Percentiles rank a stretch among this genome's conserved stretches.
These are phyloP conservation scores for Hyaloscypha finlandica DNA, from an alignment of 495 filamentous ascomycete species.

Conservation along the genomic window DNA sequence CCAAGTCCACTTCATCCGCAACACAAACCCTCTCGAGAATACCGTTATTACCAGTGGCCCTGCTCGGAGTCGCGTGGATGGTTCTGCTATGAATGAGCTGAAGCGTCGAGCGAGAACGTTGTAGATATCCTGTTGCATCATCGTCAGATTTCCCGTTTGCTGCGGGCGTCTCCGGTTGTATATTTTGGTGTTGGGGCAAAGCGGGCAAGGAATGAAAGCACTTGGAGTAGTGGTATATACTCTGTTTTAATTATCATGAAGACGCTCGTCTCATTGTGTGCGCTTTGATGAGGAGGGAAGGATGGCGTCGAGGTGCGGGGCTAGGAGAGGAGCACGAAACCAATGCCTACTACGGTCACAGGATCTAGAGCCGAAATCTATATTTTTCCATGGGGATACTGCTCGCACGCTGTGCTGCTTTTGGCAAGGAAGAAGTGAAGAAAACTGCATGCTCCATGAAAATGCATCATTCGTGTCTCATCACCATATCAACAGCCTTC, in stretches of 20 bases:
- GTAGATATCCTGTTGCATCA: slow-evolving; percentile 12
- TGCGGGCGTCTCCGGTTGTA: not conserved
- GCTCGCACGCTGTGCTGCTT: not conserved
- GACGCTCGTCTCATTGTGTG: not conserved
- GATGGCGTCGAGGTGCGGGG: not conserved
- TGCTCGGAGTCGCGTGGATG: slow-evolving; percentile 4
- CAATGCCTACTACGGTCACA: not conserved
- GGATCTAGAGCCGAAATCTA: not conserved
- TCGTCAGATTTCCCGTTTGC: too few species aligned
- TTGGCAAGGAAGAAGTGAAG: not conserved
- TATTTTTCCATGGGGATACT: not conserved
- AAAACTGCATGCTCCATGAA: not conserved
- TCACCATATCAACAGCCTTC: not conserved
- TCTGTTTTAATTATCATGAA: slow-evolving; percentile 13
- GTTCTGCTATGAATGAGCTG: not conserved
- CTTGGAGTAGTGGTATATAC: slow-evolving; percentile 11
- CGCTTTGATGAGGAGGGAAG: not conserved
- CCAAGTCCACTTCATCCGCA: slow-evolving; percentile 13
- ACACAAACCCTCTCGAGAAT: slow-evolving; percentile 14
- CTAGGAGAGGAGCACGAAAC: not conserved
- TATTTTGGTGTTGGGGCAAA: slow-evolving; percentile 9
- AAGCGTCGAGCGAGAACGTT: not conserved
- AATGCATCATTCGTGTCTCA: slow-evolving; percentile 9
- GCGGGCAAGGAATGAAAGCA: not conserved
- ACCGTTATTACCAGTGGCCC: slow-evolving; percentile 18